Base-by-base conservation (phyloP, 2,329 filamentous ascomycete species). In the Thielaviopsis populi region DNA sequence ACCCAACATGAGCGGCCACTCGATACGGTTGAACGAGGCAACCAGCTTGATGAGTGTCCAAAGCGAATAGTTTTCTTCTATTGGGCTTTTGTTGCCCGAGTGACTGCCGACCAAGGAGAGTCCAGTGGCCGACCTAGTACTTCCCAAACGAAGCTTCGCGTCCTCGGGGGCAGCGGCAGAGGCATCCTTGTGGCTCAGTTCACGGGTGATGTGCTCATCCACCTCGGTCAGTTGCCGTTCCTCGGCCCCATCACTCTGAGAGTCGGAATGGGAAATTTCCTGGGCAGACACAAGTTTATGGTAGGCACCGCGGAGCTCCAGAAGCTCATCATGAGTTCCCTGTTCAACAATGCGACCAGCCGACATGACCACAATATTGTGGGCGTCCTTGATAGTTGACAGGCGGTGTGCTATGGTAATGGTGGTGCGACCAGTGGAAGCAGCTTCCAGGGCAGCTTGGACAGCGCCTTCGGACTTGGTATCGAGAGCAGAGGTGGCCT, bases 331-430 rank as follows among this genome's bases (percentile, higher is more conserved):
- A 72, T 97, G 94, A 0, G 83, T 91, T 61, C 94, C 94, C 74
- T 96, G 91, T 74, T 99, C 94, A 13, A 95, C 80, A 66, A 99
- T 95, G n/a, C 80, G 77, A 13, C 94, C 94, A 66, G 85, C 76
- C 3, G 85, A 81, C 86, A 99, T 92, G 67, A 96, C 92, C 13
- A 97, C 89, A 69, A 99, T 99, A 70, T 96, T 96, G 74, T 97
- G 88, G 0, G 92, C 92, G 67, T 91, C 86, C 74, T 85, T 91
- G 76, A 99, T 96, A 5, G 94, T 99, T 0, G 91, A 96, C 8
- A 99, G 79, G 69, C 92, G 86, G 76, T 99, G 94, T 53, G 94
- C 94, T 73, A 99, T 97, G 6, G 91, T 89, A 69, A 97, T 96
- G 1, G 94, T 97, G 0, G 94, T 99, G 63, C 94, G 83, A 27